A percentile compares a stretch with the other conserved stretches of the same genome.
Conservation (phyloP, 23 red algal species). For the Chondrus crispus region DNA sequence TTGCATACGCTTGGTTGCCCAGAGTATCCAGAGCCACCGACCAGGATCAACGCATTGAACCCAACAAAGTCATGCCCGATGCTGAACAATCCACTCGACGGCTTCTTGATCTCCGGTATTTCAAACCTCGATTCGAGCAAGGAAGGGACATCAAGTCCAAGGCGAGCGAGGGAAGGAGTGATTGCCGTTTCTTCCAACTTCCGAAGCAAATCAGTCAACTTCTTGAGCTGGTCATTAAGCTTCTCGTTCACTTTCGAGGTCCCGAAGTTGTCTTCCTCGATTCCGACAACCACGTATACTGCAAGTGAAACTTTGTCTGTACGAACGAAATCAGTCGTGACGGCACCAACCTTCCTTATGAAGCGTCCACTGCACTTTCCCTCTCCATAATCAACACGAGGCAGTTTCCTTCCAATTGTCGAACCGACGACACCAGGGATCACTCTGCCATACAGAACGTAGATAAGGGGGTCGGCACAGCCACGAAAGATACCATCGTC, state of each 20-base stretch:
- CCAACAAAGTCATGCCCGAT: constrained; percentile 3
- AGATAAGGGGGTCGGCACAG: background rate
- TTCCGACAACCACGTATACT: background rate
- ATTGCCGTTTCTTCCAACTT: background rate
- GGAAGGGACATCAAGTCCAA: background rate
- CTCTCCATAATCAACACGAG: background rate
- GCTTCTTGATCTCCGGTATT: background rate
- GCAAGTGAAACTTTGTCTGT: background rate
- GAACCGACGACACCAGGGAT: background rate
- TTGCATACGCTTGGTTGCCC: background rate
- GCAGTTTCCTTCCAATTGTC: background rate
- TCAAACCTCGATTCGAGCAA: background rate
- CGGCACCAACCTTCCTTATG: background rate
- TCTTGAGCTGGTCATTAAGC: background rate
- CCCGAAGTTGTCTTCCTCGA: background rate
- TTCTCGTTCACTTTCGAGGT: background rate
- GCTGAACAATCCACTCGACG: background rate
- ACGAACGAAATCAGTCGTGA: background rate
- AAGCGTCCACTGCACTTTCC: background rate
- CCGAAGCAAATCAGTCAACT: background rate
- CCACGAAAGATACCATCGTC: background rate
- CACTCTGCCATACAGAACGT: background rate
- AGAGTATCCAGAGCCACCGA: background rate
- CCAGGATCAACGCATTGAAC: background rate
- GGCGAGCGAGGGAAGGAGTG: background rate